These are phyloP conservation scores for Rhizopus delemar DNA, from an alignment of 371 early-diverging fungal species.

Conservation along the genomic window DNA sequence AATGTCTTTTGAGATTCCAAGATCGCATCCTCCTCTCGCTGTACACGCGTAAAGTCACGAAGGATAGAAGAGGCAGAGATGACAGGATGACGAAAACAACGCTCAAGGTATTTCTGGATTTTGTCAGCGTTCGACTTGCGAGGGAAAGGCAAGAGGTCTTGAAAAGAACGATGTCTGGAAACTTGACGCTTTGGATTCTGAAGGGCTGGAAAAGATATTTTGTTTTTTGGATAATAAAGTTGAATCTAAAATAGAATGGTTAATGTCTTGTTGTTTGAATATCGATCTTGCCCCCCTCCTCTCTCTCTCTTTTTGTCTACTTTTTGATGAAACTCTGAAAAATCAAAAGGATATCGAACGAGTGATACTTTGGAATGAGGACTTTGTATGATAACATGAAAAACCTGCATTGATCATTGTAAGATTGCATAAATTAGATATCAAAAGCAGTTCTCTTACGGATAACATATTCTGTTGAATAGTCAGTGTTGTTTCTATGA, in stretches of 20 bases:
- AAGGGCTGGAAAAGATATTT: slow-evolving; percentile 8
- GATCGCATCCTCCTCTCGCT: slow-evolving; percentile 43
- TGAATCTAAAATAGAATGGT: background rate
- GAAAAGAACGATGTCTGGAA: slow-evolving; percentile 12
- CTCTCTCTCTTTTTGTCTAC: slow-evolving; percentile 4
- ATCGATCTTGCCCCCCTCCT: background rate
- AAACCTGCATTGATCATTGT: slow-evolving; percentile 39
- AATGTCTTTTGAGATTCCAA: slow-evolving; percentile 18
- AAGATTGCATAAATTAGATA: background rate
- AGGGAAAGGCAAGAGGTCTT: background rate
- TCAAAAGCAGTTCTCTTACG: slow-evolving; percentile 14
- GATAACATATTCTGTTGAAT: slow-evolving; percentile 38
- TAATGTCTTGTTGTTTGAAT: background rate
- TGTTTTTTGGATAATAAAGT: background rate
- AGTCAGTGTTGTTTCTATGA: slow-evolving; percentile 44
- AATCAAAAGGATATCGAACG: slow-evolving; percentile 61
- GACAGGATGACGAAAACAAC: slow-evolving; percentile 45
- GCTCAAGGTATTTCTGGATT: slow-evolving; percentile 44
- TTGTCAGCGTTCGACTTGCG: slow-evolving; percentile 22
- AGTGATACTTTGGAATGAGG: slow-evolving; percentile 48
- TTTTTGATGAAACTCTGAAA: slow-evolving; percentile 65
- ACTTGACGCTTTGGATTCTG: slow-evolving; percentile 26
- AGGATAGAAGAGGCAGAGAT: slow-evolving; percentile 43
- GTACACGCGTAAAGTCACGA: slow-evolving; percentile 49
- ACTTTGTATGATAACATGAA: slow-evolving; percentile 58